Evolutionary conservation across 2,329 filamentous ascomycete species (phyloP).

Genomic region (Calonectria honghensis): DNA sequence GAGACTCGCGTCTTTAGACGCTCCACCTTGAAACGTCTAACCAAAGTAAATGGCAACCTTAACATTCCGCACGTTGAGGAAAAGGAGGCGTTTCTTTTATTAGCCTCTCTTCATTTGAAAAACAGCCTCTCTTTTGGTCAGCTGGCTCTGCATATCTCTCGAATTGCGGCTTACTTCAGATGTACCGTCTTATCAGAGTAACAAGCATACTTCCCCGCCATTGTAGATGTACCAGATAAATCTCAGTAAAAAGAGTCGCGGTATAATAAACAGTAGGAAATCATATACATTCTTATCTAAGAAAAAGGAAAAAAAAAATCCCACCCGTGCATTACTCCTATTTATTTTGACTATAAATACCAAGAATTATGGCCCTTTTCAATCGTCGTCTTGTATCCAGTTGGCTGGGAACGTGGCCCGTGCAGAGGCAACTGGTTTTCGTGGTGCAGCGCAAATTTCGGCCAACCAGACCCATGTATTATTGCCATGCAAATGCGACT

Average conservation of each 20-base stretch:
- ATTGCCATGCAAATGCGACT: conserved; percentile 8
- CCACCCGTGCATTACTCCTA: background rate
- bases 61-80: conserved; percentile 10
- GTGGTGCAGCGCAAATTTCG: conserved; percentile 40
- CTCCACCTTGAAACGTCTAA: conserved; percentile 14
- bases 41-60: background rate
- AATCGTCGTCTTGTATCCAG: background rate
- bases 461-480: conserved; percentile 35
- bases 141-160: background rate
- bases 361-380: background rate
- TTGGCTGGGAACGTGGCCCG: conserved; percentile 34
- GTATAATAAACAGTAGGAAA: background rate
- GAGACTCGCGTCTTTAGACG: background rate
- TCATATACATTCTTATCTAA: no score
- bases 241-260: background rate
- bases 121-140: background rate
- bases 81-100: conserved; percentile 1
- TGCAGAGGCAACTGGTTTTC: conserved; percentile 27
- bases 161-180: background rate
- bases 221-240: background rate
- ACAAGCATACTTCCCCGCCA: background rate
- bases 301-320: no score
- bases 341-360: background rate
- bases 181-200: background rate
- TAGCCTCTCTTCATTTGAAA: background rate